Evolutionary conservation across 768 basidiomycete species (phyloP).

Genomic region (Trametes maxima): DNA sequence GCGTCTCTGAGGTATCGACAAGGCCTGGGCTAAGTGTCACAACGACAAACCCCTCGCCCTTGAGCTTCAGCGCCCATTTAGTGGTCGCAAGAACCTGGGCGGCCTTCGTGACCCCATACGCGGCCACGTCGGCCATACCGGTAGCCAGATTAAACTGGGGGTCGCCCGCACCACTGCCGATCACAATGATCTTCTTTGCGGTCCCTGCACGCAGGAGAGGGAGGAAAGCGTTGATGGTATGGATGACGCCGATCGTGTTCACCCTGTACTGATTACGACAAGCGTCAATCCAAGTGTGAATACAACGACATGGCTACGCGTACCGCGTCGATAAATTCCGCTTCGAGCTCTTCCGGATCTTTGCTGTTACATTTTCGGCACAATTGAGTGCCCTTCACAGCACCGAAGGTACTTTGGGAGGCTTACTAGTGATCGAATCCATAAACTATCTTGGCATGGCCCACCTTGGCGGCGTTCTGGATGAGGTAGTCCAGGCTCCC

Average conservation of each 20-base stretch:
- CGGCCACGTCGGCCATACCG: constrained; percentile 10
- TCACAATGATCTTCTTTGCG: constrained; percentile 40
- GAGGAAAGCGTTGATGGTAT: constrained; percentile 42
- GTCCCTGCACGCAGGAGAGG: constrained; percentile 38
- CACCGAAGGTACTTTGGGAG: neutral
- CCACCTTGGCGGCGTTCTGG: constrained; percentile 38
- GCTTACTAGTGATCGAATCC: constrained; percentile 31
- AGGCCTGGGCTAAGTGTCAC: constrained; percentile 42
- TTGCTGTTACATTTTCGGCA: constrained; percentile 8
- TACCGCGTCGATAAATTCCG: constrained; percentile 28
- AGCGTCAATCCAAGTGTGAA: neutral
- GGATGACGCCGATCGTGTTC: constrained; percentile 41
- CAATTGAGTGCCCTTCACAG: neutral
- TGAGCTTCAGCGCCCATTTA: constrained; percentile 36
- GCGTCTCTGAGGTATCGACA: constrained; percentile 34
- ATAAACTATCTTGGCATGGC: constrained; percentile 5
- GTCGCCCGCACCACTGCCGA: constrained; percentile 37
- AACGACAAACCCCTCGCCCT: constrained; percentile 39
- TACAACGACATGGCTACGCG: neutral
- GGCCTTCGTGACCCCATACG: constrained; percentile 42
- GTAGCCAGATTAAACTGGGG: constrained; percentile 27
- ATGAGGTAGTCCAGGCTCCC: constrained; percentile 41
- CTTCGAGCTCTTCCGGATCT: constrained; percentile 25
- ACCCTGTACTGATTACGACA: constrained; percentile 28
- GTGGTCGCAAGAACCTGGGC: constrained; percentile 40